Evolutionary conservation across 2,329 filamentous ascomycete genomes (phyloP), one percentile per base, ranked within the genome.

Genomic region (Akanthomyces lecanii): DNA sequence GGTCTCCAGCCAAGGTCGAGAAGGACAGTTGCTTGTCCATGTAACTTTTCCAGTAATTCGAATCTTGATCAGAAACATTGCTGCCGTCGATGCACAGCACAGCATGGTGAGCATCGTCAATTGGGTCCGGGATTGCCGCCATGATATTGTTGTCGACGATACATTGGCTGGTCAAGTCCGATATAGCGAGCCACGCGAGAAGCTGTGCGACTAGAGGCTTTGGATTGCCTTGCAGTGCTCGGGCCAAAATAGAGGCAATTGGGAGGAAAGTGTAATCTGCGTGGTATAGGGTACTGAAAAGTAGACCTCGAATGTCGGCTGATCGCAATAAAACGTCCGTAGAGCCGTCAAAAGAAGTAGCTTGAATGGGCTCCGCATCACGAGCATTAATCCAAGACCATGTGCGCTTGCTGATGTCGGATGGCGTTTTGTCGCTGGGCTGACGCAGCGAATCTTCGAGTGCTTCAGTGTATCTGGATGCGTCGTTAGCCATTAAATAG

Each of bases 71-170:
- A 6, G 65, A 64, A 38, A 70, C 61, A 57, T 70, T 63, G 4
- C 68, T 67, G 23, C 72, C 76, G 66, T 79, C 77, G 61, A 69
- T 66, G 67, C 77, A 79, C 23, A 73, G 52, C 5, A 77, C 67
- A 8, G 69, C 68, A 30, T 10, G 0, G 23, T 21, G 11, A 36
- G 11, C 47, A 14, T 61, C 58, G 7, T 3, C 7, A 8, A 0
- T 5, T 4, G 14, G 21, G 2, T 5, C 33, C 10, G 8, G 21
- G 7, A 18, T 4, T 11, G 8, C 11, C 4, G 28, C 11, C 14
- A 12, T 30, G 11, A 25, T 45, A 50, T 28, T 11, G 8, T 61
- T 38, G 48, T n/a, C 14, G 38, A 53, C 36, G 7, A 8, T 6
- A 38, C 58, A 61, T n/a, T 5, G 23, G 4, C 52, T 18, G 23